A percentile compares a stretch with the other conserved stretches of the same genome.
phyloP scores from a whole-genome alignment of 805 yeast species.

The Jamesozyma jinghongensis region DNA sequence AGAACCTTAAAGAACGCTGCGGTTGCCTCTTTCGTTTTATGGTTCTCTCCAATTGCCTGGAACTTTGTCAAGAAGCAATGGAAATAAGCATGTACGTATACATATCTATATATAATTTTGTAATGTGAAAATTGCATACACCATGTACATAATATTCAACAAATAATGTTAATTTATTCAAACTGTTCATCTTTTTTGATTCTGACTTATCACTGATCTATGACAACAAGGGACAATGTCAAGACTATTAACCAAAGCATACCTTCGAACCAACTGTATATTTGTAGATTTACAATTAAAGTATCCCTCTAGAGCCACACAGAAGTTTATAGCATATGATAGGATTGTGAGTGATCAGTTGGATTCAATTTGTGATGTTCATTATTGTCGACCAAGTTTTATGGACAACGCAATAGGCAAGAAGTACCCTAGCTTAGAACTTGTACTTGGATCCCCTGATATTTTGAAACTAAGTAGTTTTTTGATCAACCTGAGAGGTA shows the following conservation, averaged over 20 bases:
- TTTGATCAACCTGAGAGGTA: constrained; percentile 1
- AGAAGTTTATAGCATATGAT: not conserved
- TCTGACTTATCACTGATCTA: not conserved
- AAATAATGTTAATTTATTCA: not conserved
- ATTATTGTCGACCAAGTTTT: constrained; percentile 2
- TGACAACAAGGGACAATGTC: not conserved
- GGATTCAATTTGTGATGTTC: not conserved
- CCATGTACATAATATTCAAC: not conserved
- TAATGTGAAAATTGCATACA: not conserved
- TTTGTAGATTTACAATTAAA: not conserved
- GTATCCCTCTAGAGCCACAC: not conserved
- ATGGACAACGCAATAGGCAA: not conserved
- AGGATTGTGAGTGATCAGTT: not conserved
- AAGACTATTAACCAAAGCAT: not conserved
- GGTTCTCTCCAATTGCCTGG: constrained; percentile 33
- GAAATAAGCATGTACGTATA: constrained; percentile 14
- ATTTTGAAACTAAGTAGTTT: constrained; percentile 1
- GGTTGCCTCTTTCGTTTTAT: constrained; percentile 54
- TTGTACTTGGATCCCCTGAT: constrained; percentile 3
- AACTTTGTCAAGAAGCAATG: constrained; percentile 29
- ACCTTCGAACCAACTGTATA: constrained; percentile 1
- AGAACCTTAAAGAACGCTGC: constrained; percentile 54
- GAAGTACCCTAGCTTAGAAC: not conserved
- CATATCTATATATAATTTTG: not conserved
- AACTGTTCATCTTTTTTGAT: not conserved